These are phyloP conservation scores for Puccinia triticina DNA, from an alignment of 1,284 basidiomycete genomes.

Conservation along the genomic window DNA sequence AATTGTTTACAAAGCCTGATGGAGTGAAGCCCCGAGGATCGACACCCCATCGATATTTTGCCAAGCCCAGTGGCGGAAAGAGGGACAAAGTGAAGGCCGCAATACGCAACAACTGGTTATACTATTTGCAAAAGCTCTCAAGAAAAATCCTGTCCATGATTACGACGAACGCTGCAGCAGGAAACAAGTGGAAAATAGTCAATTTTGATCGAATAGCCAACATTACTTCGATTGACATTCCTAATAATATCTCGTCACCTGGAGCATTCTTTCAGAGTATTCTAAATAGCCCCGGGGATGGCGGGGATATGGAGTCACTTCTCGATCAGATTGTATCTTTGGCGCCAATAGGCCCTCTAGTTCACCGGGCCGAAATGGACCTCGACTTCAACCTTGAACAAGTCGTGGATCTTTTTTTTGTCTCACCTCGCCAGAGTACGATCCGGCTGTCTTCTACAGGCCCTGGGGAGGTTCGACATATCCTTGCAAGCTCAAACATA, in stretches of 20 bases:
- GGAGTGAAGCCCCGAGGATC: background rate
- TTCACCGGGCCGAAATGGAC: constrained; percentile 39
- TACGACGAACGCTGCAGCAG: constrained; percentile 17
- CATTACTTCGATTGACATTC: constrained; percentile 13
- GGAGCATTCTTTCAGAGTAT: background rate
- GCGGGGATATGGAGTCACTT: background rate
- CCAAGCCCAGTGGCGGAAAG: background rate
- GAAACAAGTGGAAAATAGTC: constrained; percentile 29
- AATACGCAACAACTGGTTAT: constrained; percentile 7
- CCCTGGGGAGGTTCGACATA: background rate
- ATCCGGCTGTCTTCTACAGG: constrained; percentile 1
- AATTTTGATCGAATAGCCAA: constrained; percentile 20
- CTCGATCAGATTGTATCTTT: constrained; percentile 28
- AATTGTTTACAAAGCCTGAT: background rate
- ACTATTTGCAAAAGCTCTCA: constrained; percentile 11
- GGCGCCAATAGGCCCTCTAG: constrained; percentile 32
- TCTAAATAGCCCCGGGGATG: background rate
- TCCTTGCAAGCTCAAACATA: background rate
- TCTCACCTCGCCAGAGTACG: constrained; percentile 23
- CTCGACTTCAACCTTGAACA: constrained; percentile 33
- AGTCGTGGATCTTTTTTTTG: constrained; percentile 15
- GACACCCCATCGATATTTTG: background rate
- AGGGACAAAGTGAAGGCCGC: constrained; percentile 4
- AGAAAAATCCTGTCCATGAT: constrained; percentile 18
- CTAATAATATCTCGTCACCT: background rate